A percentile compares a stretch with the other conserved stretches of the same genome.
These are phyloP conservation scores for Rubia peregrina DNA, from an alignment of 305 asterid genomes.

Conservation along the genomic window DNA sequence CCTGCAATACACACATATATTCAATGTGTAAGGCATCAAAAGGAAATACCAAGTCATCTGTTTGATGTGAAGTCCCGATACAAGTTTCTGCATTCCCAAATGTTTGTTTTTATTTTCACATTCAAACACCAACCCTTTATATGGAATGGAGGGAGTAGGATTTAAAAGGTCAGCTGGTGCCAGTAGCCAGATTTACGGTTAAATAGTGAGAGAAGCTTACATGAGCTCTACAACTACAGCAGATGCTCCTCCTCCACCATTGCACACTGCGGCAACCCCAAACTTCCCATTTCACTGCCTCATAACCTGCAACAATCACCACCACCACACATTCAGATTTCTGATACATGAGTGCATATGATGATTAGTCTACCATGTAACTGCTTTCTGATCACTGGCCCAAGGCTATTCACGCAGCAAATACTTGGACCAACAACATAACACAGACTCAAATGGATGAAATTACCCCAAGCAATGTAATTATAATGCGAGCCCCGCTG, in stretches of 20 bases:
- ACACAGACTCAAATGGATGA: neutral
- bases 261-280: constrained; percentile 90
- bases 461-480: constrained; percentile 74
- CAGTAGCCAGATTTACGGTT: too few relatives aligned
- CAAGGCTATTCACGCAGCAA: neutral
- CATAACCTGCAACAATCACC: constrained; percentile 48
- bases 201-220: constrained; percentile 18
- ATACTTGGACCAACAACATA: neutral
- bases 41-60: neutral
- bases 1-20: constrained; percentile 21
- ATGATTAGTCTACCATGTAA: neutral
- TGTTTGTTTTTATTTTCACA: neutral
- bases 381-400: too few relatives aligned
- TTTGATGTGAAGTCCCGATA: neutral
- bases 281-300: constrained; percentile 55
- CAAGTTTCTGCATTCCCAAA: too few relatives aligned
- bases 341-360: neutral
- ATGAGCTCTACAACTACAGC: constrained; percentile 71
- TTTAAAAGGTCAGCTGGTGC: too few relatives aligned
- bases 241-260: constrained; percentile 99
- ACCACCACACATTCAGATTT: constrained; percentile 4
- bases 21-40: neutral
- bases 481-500: constrained; percentile 92
- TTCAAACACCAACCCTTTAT: neutral
- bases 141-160: neutral